These are phyloP conservation scores for Plasmodium relictum DNA, from an alignment of 169 alveolate genomes.

Conservation along the genomic window DNA sequence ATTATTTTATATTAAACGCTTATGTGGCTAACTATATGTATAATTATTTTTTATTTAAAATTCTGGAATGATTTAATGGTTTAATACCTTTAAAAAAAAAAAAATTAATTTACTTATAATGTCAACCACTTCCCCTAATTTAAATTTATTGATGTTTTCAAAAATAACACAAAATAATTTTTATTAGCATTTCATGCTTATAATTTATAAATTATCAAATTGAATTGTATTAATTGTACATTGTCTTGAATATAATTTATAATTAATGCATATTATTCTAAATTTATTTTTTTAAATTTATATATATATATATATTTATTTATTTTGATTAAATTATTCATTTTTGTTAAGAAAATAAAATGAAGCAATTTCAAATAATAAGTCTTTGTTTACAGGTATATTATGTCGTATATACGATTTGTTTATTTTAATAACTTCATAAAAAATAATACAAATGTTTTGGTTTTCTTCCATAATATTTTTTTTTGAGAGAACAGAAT, in stretches of 20 bases:
- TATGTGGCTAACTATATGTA: background rate
- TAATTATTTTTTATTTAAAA: background rate
- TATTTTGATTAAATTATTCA: background rate
- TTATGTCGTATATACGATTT: slow-evolving; percentile 70
- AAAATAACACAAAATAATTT: background rate
- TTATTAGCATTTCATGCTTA: background rate
- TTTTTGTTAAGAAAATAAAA: slow-evolving; percentile 49
- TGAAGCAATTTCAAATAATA: slow-evolving; percentile 58
- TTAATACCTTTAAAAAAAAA: background rate
- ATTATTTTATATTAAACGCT: background rate
- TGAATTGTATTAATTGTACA: background rate
- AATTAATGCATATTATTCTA: background rate
- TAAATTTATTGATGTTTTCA: background rate
- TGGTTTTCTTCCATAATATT: slow-evolving; percentile 73
- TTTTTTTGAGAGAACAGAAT: slow-evolving; percentile 65
- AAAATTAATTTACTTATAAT: background rate
- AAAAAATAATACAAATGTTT: slow-evolving; percentile 62
- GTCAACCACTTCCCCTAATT: background rate
- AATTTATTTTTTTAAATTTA: background rate
- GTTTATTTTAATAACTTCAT: slow-evolving; percentile 74
- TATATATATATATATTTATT: background rate
- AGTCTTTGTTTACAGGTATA: slow-evolving; percentile 51
- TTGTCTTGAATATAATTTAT: background rate
- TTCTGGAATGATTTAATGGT: background rate
- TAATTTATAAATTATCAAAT: background rate